Conservation (phyloP, 345 rosid genomes). For the Eucalyptus grandis region DNA sequence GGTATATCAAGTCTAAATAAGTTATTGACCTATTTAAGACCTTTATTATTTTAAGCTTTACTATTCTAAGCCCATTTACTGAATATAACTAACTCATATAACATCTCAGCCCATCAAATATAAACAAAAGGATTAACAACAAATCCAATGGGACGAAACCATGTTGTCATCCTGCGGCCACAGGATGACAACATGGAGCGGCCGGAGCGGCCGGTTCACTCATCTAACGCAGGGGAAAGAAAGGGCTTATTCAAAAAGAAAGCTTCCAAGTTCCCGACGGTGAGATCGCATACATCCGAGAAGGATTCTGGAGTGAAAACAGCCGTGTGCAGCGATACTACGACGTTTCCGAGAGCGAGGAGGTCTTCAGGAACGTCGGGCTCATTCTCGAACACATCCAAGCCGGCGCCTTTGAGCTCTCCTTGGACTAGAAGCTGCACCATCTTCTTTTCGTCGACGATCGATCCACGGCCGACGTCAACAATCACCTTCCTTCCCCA, state of each 20-base stretch:
- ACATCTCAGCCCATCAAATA: too few species aligned
- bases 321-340: constrained; percentile 30
- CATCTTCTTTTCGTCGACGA: constrained; percentile 41
- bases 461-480: constrained; percentile 29
- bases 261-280: constrained; percentile 35
- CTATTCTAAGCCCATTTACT: too few species aligned
- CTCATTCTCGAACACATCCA: constrained; percentile 54
- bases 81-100: too few species aligned
- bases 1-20: too few species aligned
- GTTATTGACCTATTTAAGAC: too few species aligned
- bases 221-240: not conserved
- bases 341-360: constrained; percentile 22
- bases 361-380: constrained; percentile 30
- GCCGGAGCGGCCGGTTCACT: not conserved
- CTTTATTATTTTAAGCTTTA: too few species aligned
- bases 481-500: constrained; percentile 30
- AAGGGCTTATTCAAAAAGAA: constrained; percentile 28
- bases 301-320: constrained; percentile 26
- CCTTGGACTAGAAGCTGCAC: constrained; percentile 24
- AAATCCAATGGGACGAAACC: too few species aligned
- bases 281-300: constrained; percentile 5
- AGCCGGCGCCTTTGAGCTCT: constrained; percentile 42
- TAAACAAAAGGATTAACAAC: not conserved
- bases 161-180: too few species aligned
- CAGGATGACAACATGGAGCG: too few species aligned